phyloP scores from a whole-genome alignment of 805 yeast species.

The Candida vartiovaarae region DNA sequence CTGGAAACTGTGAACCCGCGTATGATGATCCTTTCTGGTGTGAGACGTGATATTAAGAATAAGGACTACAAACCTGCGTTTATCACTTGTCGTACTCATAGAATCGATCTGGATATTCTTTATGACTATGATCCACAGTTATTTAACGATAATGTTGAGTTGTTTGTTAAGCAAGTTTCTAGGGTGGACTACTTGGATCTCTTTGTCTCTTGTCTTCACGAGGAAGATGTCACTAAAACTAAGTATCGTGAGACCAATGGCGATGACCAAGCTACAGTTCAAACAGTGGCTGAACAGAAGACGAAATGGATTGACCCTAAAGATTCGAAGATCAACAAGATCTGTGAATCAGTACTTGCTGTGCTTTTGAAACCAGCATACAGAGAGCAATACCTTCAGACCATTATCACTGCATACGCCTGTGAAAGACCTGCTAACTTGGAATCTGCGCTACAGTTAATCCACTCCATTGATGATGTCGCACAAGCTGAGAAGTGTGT shows the following conservation, averaged over 20 bases:
- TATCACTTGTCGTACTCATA: slow-evolving; percentile 75
- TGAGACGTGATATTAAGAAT: slow-evolving; percentile 58
- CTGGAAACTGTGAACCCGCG: slow-evolving; percentile 91
- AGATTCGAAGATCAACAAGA: slow-evolving; percentile 60
- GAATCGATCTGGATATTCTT: slow-evolving; percentile 84
- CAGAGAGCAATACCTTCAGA: slow-evolving; percentile 56
- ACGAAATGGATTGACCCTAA: slow-evolving; percentile 31
- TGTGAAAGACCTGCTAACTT: slow-evolving; percentile 86
- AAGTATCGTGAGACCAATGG: slow-evolving; percentile 70
- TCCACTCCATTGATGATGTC: slow-evolving; percentile 43
- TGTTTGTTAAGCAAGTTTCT: slow-evolving; percentile 63
- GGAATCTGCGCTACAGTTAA: slow-evolving; percentile 60
- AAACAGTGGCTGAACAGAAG: slow-evolving; percentile 25
- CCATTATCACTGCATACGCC: slow-evolving; percentile 85
- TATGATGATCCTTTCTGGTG: slow-evolving; percentile 81
- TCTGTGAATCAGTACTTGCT: slow-evolving; percentile 64
- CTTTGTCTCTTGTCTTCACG: slow-evolving; percentile 77
- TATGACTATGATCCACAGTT: slow-evolving; percentile 78
- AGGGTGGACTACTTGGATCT: slow-evolving; percentile 75
- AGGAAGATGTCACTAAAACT: slow-evolving; percentile 77
- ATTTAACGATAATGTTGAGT: slow-evolving; percentile 56
- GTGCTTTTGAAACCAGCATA: slow-evolving; percentile 47
- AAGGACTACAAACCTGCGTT: slow-evolving; percentile 68
- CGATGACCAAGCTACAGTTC: slow-evolving; percentile 25
- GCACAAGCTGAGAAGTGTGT: slow-evolving; percentile 53